Percentiles rank a stretch among this genome's conserved stretches.
These are phyloP conservation scores for Paraphaeosphaeria sporulosa DNA, from an alignment of 2,329 filamentous ascomycete species.

Conservation along the genomic window DNA sequence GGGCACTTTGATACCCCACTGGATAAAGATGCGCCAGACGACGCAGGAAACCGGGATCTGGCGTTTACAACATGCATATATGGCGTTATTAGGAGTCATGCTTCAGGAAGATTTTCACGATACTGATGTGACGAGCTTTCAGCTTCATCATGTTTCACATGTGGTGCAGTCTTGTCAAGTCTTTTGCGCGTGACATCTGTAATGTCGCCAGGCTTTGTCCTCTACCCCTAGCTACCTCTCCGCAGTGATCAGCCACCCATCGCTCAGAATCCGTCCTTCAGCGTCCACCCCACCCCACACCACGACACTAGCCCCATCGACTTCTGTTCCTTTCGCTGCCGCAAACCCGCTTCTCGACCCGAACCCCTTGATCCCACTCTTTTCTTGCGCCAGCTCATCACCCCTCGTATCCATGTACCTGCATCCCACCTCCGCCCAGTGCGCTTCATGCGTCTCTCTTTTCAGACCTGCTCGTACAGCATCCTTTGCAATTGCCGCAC, in stretches of 20 bases:
- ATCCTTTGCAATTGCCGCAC: conserved; percentile 60
- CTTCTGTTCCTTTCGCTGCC: conserved; percentile 51
- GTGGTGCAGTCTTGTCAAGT: neutral
- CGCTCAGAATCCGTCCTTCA: conserved; percentile 49
- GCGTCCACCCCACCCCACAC: conserved; percentile 62
- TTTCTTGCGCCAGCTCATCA: conserved; percentile 52
- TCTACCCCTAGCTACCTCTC: conserved; percentile 31
- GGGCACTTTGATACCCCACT: neutral
- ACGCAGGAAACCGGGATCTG: neutral
- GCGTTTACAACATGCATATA: neutral
- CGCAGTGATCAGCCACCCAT: conserved; percentile 54
- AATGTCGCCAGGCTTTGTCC: neutral
- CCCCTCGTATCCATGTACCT: conserved; percentile 54
- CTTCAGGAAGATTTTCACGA: neutral
- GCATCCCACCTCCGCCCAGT: conserved; percentile 61
- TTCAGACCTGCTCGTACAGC: conserved; percentile 55
- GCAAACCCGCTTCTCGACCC: conserved; percentile 52
- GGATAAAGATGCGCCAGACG: neutral
- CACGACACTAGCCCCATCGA: conserved; percentile 58
- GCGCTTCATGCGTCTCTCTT: conserved; percentile 55
- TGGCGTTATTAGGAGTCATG: neutral
- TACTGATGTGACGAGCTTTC: neutral
- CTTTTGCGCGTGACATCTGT: neutral
- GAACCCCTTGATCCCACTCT: conserved; percentile 49
- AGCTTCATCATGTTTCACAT: neutral